Conservation (phyloP, 2,329 filamentous ascomycete species). For the Fusarium brevicatenulatum region DNA sequence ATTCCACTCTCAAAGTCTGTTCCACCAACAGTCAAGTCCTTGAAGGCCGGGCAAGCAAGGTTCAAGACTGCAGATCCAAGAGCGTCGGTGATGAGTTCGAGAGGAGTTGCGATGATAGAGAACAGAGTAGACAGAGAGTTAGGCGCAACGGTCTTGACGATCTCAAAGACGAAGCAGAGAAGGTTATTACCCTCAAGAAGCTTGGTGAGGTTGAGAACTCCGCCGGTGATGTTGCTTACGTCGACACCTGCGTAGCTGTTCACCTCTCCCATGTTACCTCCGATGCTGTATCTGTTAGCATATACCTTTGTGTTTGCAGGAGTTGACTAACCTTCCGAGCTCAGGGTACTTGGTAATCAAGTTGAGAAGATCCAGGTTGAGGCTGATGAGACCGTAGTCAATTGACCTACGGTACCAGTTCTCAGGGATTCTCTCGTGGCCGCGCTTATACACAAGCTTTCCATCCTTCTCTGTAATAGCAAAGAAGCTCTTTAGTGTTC, state of each 20-base stretch:
- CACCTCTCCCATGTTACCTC: conserved; percentile 15
- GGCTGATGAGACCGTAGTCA: conserved; percentile 7
- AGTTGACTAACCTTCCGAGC: background rate
- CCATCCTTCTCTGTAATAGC: background rate
- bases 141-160: conserved; percentile 6
- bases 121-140: conserved; percentile 11
- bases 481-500: conserved; percentile 13
- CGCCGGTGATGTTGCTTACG: conserved; percentile 4
- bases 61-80: background rate
- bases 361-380: conserved; percentile 11
- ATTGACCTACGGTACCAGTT: conserved; percentile 21
- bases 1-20: background rate
- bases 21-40: conserved; percentile 11
- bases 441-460: conserved; percentile 16
- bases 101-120: background rate
- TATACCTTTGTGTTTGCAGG: fast-evolving
- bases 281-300: background rate
- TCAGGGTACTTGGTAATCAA: conserved; percentile 16
- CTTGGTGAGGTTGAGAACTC: conserved; percentile 14
- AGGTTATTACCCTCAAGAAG: conserved; percentile 18
- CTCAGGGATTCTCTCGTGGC: conserved; percentile 12
- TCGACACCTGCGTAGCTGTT: conserved; percentile 20
- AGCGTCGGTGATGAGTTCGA: background rate
- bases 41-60: conserved; percentile 7
- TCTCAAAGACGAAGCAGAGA: conserved; percentile 20